Base-by-base conservation (phyloP, 1,139 yeast species). In the Debaryomyces nepalensis region DNA sequence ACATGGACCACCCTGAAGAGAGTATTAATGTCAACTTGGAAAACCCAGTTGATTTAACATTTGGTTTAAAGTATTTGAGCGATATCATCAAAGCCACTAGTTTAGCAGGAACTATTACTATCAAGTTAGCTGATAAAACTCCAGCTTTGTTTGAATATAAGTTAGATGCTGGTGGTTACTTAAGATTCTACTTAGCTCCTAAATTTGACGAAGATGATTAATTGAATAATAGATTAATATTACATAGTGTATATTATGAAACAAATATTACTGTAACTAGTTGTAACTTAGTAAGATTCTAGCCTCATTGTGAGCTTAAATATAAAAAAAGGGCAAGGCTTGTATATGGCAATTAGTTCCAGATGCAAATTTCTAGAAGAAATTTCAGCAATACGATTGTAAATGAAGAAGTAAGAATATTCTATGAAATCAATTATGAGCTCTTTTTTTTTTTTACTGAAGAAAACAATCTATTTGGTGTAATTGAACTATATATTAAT, bases 101-200 rank as follows among this genome's bases (percentile, higher is more conserved):
- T 30, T 77, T 93, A 56, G 77, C 97, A 1, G 71, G 79, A 40
- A 74, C 84, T 33, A 91, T 93, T 50, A 85, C 95, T 39, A 78
- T 93, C 53, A 87, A 88, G 67, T 78, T 93, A 63, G 88, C 96
- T 29, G 93, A 87, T 58, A 90, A 87, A 64, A 83, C 95, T 15
- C 99, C 99, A 23, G 96, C 97, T 33, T 76, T 90, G 63, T 89
- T 93, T 59, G 98, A 91, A 71, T 93, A 86, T 73, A 87, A 86
- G 68, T 77, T 93, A 64, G 87, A 91, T 52, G 77, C 70, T 27
- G 88, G 95, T 63, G 99, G 99, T 40, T 88, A 88, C 69, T 76
- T 93, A 65, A 85, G 97, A 66, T 93, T 87, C 79, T 93, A 87
- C 79, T 79, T 93, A 68, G 99, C 99, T 55, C 99, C 99, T 47